These are phyloP conservation scores for Viola odorata DNA, from an alignment of 345 rosid species.

Conservation along the genomic window DNA sequence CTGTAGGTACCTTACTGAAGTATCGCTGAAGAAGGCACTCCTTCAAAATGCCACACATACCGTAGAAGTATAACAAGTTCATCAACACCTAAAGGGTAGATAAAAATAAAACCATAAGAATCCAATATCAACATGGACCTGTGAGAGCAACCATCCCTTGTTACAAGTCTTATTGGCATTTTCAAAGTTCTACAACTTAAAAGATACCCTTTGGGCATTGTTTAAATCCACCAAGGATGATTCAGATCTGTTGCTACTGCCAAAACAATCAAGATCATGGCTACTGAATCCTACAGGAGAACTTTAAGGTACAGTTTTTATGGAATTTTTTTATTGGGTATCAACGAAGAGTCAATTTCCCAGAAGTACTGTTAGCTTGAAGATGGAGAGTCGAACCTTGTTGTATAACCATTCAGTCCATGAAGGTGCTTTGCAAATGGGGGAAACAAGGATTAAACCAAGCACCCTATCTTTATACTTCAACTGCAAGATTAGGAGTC, in stretches of 20 bases:
- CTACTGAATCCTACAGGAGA: no score
- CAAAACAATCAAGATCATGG: no score
- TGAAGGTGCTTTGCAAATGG: constrained; percentile 56
- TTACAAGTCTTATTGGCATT: neutral
- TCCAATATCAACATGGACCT: neutral
- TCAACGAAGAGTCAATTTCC: no score
- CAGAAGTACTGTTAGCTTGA: neutral
- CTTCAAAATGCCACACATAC: constrained; percentile 55
- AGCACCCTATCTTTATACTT: constrained; percentile 49
- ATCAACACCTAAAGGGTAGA: constrained; percentile 40
- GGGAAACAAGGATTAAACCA: constrained; percentile 60
- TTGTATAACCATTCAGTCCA: constrained; percentile 72
- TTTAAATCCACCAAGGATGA: no score
- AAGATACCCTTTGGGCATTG: neutral
- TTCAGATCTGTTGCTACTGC: no score
- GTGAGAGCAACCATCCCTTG: neutral
- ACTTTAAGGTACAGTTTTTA: no score
- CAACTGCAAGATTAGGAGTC: constrained; percentile 36
- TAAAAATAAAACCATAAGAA: neutral
- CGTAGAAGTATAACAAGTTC: constrained; percentile 58
- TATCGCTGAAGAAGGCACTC: constrained; percentile 67
- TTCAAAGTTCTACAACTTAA: neutral
- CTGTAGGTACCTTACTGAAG: constrained; percentile 48
- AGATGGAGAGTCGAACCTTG: constrained; percentile 37
- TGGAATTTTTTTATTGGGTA: no score